These are phyloP conservation scores for Lodderomyces orthopsilosis DNA, from an alignment of 1,139 yeast genomes.

Conservation along the genomic window DNA sequence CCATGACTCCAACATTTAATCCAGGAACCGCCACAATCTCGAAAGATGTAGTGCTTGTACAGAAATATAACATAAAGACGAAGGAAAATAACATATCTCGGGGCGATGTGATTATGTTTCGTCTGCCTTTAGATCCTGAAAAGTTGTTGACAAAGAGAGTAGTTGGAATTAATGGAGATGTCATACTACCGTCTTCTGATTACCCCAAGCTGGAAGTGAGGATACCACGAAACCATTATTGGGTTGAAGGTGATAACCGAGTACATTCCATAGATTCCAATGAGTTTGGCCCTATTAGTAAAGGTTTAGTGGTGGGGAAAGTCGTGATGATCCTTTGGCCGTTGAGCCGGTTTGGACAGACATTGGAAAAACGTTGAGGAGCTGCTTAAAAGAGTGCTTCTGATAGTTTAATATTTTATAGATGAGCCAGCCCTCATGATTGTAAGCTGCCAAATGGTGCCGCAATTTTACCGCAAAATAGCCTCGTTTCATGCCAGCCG, in stretches of 20 bases:
- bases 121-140: constrained; percentile 78
- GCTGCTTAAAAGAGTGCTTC: too few species aligned
- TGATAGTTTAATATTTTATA: too few species aligned
- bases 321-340: constrained; percentile 72
- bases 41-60: constrained; percentile 67
- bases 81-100: constrained; percentile 43
- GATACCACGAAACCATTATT: constrained; percentile 76
- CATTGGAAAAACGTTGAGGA: constrained; percentile 17
- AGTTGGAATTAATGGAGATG: constrained; percentile 71
- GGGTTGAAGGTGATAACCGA: constrained; percentile 95
- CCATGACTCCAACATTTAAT: constrained; percentile 90
- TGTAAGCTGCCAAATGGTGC: too few species aligned
- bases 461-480: too few species aligned
- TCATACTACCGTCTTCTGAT: constrained; percentile 52
- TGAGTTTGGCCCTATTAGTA: constrained; percentile 79
- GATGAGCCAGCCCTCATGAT: too few species aligned
- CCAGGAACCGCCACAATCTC: constrained; percentile 52
- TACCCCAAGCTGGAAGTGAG: constrained; percentile 62
- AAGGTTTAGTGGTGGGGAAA: constrained; percentile 74
- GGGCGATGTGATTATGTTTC: constrained; percentile 74
- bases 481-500: too few species aligned
- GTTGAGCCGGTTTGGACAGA: constrained; percentile 46
- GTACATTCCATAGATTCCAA: constrained; percentile 83
- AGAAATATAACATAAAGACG: constrained; percentile 56
- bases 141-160: constrained; percentile 73